phyloP scores from a whole-genome alignment of 2,329 filamentous ascomycete genomes.

The Sporothrix phasma region DNA sequence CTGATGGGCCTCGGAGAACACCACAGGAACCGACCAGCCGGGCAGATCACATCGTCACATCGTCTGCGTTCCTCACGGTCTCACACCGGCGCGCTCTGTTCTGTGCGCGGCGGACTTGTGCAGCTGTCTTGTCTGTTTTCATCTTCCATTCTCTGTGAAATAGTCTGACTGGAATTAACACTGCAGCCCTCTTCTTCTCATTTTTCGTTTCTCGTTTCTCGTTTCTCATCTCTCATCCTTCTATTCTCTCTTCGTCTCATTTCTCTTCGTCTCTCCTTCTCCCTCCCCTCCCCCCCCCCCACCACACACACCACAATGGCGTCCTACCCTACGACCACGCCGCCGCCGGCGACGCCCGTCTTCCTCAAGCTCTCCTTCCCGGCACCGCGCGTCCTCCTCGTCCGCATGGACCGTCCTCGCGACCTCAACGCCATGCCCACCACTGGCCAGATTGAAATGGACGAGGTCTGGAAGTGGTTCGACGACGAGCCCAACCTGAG shows the following conservation, averaged over 20 bases:
- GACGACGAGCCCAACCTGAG: constrained; percentile 39
- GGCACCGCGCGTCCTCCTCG: constrained; percentile 36
- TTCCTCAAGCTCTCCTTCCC: constrained; percentile 35
- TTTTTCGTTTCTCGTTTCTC: background rate
- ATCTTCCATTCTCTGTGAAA: no score
- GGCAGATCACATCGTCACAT: no score
- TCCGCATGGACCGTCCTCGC: constrained; percentile 42
- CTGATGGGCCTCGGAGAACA: no score
- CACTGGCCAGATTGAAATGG: constrained; percentile 38
- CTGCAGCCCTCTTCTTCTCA: background rate
- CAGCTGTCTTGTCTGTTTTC: no score
- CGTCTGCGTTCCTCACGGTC: no score
- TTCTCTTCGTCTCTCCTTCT: background rate
- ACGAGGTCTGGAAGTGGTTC: constrained; percentile 42
- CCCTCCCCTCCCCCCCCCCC: background rate
- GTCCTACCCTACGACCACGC: constrained; percentile 23
- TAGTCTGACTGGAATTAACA: no score
- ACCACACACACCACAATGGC: background rate
- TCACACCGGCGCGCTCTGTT: no score
- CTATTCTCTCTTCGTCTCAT: background rate
- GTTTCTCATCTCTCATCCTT: background rate
- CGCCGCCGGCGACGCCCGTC: constrained; percentile 25
- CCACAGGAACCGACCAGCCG: no score
- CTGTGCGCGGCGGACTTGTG: no score
- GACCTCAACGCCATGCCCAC: constrained; percentile 37